phyloP scores from a whole-genome alignment of 1,139 yeast genomes.

The Protomyces lactucae-debilis region DNA sequence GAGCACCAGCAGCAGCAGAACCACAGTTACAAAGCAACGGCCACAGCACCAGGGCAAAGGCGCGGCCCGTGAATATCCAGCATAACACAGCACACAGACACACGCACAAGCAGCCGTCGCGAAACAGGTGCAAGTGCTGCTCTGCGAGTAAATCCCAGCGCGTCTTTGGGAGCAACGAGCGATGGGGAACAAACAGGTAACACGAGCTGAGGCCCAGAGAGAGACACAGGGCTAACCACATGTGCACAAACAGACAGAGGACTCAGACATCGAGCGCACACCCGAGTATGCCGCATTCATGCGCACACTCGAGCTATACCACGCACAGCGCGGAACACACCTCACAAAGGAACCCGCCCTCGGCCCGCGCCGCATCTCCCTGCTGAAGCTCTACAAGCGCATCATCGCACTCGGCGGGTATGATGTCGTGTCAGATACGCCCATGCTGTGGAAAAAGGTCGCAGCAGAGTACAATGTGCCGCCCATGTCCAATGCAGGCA shows the following conservation, averaged over 20 bases:
- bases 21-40: too few species aligned
- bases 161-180: neutral
- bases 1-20: neutral
- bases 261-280: slow-evolving; percentile 29
- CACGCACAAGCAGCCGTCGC: too few species aligned
- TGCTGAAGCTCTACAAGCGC: slow-evolving; percentile 29
- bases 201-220: neutral
- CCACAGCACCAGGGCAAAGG: too few species aligned
- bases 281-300: slow-evolving; percentile 29
- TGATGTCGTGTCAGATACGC: slow-evolving; percentile 30
- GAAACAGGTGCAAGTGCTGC: too few species aligned
- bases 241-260: slow-evolving; percentile 22
- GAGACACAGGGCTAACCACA: neutral
- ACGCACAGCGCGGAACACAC: slow-evolving; percentile 27
- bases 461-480: slow-evolving; percentile 29
- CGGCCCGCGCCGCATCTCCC: slow-evolving; percentile 27
- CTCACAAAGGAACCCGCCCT: slow-evolving; percentile 29
- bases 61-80: too few species aligned
- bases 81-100: too few species aligned
- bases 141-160: neutral
- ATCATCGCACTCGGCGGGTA: slow-evolving; percentile 31
- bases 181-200: neutral
- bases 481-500: slow-evolving; percentile 30
- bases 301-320: slow-evolving; percentile 26
- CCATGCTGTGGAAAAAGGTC: slow-evolving; percentile 28